Percentiles rank a stretch among this genome's conserved stretches.
These are phyloP conservation scores for Acacia melanoxylon DNA, from an alignment of 306 rosid genomes.

Conservation along the genomic window DNA sequence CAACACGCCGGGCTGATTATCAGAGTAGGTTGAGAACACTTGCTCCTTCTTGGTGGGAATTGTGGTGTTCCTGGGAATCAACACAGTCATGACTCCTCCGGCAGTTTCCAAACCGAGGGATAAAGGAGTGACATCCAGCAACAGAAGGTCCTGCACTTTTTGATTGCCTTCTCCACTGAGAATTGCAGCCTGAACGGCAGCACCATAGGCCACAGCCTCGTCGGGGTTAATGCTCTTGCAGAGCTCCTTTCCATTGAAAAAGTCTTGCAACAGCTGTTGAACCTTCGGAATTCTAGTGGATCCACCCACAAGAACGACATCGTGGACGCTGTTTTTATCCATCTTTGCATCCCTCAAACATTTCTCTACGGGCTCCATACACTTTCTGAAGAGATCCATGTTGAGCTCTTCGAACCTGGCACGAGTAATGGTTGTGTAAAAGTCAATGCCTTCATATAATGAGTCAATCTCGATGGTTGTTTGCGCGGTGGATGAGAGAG, in stretches of 20 bases:
- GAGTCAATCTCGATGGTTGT: conserved; percentile 61
- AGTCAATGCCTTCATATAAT: conserved; percentile 51
- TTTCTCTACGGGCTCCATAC: conserved; percentile 55
- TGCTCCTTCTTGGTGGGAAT: conserved; percentile 65
- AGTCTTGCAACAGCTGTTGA: conserved; percentile 55
- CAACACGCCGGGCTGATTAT: conserved; percentile 61
- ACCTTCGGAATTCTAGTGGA: conserved; percentile 61
- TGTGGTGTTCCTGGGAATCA: conserved; percentile 59
- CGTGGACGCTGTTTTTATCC: conserved; percentile 54
- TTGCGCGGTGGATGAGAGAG: conserved; percentile 52
- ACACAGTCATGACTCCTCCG: conserved; percentile 59
- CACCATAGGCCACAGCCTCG: conserved; percentile 65
- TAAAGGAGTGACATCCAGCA: conserved; percentile 58
- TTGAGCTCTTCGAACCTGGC: conserved; percentile 59
- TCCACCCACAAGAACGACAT: conserved; percentile 63
- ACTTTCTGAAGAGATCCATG: conserved; percentile 60
- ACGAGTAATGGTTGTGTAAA: conserved; percentile 49
- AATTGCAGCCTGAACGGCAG: conserved; percentile 65
- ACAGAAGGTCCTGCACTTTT: conserved; percentile 53
- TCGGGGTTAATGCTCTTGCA: conserved; percentile 62
- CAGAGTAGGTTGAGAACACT: conserved; percentile 57
- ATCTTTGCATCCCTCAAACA: conserved; percentile 61
- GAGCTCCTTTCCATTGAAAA: conserved; percentile 56
- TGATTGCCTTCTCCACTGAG: conserved; percentile 59
- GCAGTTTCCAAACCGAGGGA: conserved; percentile 60